Conservation (phyloP, 2,329 filamentous ascomycete genomes). For the Xylariaceae sp. region DNA sequence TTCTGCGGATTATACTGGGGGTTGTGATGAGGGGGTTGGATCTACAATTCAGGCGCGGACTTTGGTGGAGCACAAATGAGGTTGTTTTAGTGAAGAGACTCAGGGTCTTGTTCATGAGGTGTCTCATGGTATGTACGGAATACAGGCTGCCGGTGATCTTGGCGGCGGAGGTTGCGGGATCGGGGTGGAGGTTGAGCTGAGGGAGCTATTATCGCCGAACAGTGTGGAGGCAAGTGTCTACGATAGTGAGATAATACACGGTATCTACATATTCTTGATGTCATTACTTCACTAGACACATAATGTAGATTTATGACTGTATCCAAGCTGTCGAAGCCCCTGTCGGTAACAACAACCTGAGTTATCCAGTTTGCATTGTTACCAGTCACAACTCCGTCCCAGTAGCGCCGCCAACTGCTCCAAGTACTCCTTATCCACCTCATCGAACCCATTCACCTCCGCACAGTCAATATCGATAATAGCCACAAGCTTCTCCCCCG, state of each 20-base stretch:
- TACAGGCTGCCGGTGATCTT: slow-evolving; percentile 5
- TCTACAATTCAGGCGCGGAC: not conserved
- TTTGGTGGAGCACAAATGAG: not conserved
- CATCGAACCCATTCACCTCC: slow-evolving; percentile 60
- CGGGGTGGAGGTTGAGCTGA: slow-evolving; percentile 9
- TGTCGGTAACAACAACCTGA: not conserved
- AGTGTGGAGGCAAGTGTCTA: not conserved
- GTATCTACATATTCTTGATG: not conserved
- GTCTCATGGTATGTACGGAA: slow-evolving; percentile 23
- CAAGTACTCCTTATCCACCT: slow-evolving; percentile 59
- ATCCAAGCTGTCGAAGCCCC: not conserved
- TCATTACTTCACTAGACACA: too few relatives aligned
- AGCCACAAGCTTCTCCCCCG: slow-evolving; percentile 51
- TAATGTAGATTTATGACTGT: not conserved
- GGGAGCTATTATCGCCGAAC: not conserved
- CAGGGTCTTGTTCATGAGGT: slow-evolving; percentile 21
- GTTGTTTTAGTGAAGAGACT: slow-evolving; percentile 20
- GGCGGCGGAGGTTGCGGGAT: slow-evolving; percentile 22
- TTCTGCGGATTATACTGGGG: slow-evolving; percentile 19
- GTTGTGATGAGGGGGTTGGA: slow-evolving; percentile 13
- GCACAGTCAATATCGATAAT: slow-evolving; percentile 80
- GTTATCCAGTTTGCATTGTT: not conserved
- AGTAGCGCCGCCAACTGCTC: slow-evolving; percentile 61
- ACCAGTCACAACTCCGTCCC: slow-evolving; percentile 62
- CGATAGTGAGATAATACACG: not conserved